Evolutionary conservation across 108 stramenopile genomes (phyloP), one percentile per base, ranked within the genome.

Genomic region (Skeletonema costatum): DNA sequence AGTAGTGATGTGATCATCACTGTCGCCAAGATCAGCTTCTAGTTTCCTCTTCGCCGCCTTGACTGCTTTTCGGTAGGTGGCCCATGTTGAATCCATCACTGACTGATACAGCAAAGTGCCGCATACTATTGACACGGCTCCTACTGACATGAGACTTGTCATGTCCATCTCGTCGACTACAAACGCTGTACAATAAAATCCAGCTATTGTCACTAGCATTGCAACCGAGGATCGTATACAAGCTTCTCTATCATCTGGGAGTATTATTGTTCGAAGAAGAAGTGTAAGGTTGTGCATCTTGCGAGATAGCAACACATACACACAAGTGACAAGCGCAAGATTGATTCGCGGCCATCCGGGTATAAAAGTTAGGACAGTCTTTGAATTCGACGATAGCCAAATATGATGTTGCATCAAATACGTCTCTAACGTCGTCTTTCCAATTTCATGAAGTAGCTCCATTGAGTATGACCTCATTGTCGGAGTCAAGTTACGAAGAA

Each of bases 381-480:
- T 92, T 65, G 92, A 90, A 77, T 96, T 87, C 21, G 90, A 90
- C 6, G 91, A 97, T 21, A 99, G 80, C 97, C 97, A 98, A 44
- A 99, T 86, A 76, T 99, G 99, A 85, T 98, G 98, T 85, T 99
- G 99, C 92, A 98, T 91, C 36, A 98, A 81, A 81, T 99, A 99
- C 2, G 98, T 98, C 80, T 99, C 99, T 51, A 99, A 76, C 4
- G 99, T 98, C 17, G 96, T 96, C 80, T 98, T 98, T 63, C 99
- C 99, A 36, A 98, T 87, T 44, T 93, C 87, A 75, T 97, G 94
- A 10, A 98, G 86, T 29, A 97, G 76, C 36, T 90, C 88, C 74
- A 97, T 77, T 31, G 95, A 90, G 78, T 94, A 81, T 30, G 85
- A 82, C 12, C 99, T 82, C 66, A 98, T 59, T 36, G 42, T 83